A percentile compares a stretch with the other conserved stretches of the same genome.
Evolutionary conservation across 2,329 filamentous ascomycete genomes (phyloP).

Genomic region (Chaetothyriales sp.): DNA sequence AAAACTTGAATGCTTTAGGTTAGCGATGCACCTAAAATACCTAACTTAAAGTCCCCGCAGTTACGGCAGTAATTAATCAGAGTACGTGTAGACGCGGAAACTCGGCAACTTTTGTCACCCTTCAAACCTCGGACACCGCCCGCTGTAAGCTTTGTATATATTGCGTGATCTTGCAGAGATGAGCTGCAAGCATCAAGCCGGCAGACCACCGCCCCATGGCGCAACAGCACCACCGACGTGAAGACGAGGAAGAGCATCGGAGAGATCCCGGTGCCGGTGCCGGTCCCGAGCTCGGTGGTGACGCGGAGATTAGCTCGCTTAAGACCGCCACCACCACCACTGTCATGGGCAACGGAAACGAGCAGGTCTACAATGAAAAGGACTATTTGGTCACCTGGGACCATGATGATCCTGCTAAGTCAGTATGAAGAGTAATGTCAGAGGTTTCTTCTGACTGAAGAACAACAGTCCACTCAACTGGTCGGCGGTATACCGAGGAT

Average conservation of each 20-base stretch:
- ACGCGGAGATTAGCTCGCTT: not conserved
- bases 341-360: too few species aligned
- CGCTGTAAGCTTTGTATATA: not conserved
- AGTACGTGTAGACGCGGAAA: not conserved
- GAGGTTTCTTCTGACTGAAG: slow-evolving; percentile 19
- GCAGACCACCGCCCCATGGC: not conserved
- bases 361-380: not conserved
- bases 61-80: not conserved
- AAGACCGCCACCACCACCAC: not conserved
- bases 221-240: not conserved
- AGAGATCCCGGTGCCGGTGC: not conserved
- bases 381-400: not conserved
- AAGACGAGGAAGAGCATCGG: not conserved
- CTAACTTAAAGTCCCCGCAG: too few species aligned
- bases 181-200: not conserved
- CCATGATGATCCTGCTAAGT: not conserved
- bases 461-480: slow-evolving; percentile 35
- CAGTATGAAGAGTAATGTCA: too few species aligned
- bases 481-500: slow-evolving; percentile 29
- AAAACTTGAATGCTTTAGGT: too few species aligned
- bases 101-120: not conserved
- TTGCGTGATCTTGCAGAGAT: not conserved
- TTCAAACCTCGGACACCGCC: not conserved
- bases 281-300: too few species aligned
- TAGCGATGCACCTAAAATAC: too few species aligned